Conservation (phyloP, 768 basidiomycete species). For the Dacryopinax spathularia region DNA sequence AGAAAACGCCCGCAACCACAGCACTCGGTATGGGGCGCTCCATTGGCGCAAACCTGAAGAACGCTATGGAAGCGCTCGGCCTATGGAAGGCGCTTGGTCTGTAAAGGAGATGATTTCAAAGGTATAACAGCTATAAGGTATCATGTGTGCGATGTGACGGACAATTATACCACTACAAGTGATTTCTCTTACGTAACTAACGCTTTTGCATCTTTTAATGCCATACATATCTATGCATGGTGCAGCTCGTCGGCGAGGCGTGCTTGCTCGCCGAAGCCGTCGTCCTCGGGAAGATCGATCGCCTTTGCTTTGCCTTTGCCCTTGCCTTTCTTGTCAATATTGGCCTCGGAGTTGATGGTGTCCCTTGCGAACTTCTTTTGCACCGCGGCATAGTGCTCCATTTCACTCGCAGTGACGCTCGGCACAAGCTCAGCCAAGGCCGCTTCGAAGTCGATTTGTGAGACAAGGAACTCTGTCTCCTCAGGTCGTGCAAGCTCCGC, state of each 20-base stretch:
- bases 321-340: conserved; percentile 6
- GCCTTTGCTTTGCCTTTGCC: conserved; percentile 11
- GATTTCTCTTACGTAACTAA: neutral
- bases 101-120: neutral
- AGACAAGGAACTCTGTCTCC: conserved; percentile 66
- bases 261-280: neutral
- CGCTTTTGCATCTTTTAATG: neutral
- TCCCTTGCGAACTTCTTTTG: conserved; percentile 50
- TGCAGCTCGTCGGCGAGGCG: neutral
- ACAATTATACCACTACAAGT: conserved; percentile 2
- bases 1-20: neutral
- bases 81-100: neutral
- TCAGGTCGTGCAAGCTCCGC: conserved; percentile 57
- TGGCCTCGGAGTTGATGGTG: conserved; percentile 14
- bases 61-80: neutral
- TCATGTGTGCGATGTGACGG: conserved; percentile 2
- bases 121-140: neutral
- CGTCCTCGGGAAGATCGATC: neutral
- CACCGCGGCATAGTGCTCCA: conserved; percentile 66
- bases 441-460: conserved; percentile 53
- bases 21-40: neutral
- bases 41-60: neutral
- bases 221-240: neutral
- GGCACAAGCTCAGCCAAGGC: conserved; percentile 62
- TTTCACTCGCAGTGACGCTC: conserved; percentile 71